Base-by-base conservation (phyloP, 2,329 filamentous ascomycete species). In the Colletotrichum simmondsii region DNA sequence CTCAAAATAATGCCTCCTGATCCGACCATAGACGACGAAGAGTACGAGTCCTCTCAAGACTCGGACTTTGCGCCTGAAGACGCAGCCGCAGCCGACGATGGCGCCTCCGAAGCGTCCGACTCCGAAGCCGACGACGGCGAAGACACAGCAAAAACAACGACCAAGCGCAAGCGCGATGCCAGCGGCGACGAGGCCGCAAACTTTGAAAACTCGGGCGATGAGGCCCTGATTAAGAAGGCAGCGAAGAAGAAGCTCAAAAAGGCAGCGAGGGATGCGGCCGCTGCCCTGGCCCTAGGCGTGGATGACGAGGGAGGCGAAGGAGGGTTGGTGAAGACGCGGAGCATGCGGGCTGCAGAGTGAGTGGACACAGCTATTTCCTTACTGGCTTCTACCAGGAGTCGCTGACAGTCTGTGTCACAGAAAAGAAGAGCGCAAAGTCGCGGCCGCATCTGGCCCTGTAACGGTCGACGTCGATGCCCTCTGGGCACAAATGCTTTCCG, bases 381-480 rank as follows among this genome's bases (percentile, higher is more conserved):
- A 7, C n/a, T 11, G 26, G 1, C 30, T 32, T 32, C 30, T 22
- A 1, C 2, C 8, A 6, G 3, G 3, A 0, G 5, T 12, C 57
- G 16, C 60, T 74, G 52, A 28, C 24, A 7, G 11, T 14, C 16
- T 16, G 1, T 12, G 26, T 4, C 24, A 28, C 65, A 90, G 89
- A 76, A 90, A 90, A 76, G 88, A 87, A 73, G 91, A 92, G 78
- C 86, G 86, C 65, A 88, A 87, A 73, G 83, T 86, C 12, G 83
- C 87, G 3, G 83, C 85, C 1, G 86, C 83, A 56, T 87, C 83
- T 0, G 91, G 89, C 0, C 90, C 90, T 0, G 89, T 93, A 28
- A 94, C 92, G 2, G 84, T 94, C 58, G 90, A 95, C 74, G 92
- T 95, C 58, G 92, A 95, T 75, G 90, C 90, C 28, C 80, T 95